Base-by-base conservation (phyloP, 768 basidiomycete genomes). In the Hericium erinaceus region DNA sequence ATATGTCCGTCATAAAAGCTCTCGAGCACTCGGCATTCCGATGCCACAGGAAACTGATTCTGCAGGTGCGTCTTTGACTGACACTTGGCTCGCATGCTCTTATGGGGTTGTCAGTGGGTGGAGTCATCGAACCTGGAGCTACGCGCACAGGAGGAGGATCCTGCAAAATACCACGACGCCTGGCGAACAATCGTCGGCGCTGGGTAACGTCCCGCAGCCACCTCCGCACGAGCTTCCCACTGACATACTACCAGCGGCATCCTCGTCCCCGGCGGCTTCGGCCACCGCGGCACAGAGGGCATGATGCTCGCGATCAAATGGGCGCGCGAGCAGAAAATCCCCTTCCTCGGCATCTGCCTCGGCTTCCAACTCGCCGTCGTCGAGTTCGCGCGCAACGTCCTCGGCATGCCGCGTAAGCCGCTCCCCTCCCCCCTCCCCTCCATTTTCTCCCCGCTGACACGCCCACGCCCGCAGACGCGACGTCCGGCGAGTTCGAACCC, bases 231-330 rank as follows among this genome's bases (percentile, higher is more conserved):
- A 9, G 53, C 12, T 59, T 11, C 51, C 9, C 18, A 37, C 58
- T 54, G 48, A 66, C 60, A 64, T 40, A 52, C 4, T 57, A 16
- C 38, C 64, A 94, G 92, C 57, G 97, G 95, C 59, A 93, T 99
- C 66, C 90, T 98, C 56, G 92, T 99, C 13, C 95, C 95, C 1
- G 97, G 95, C 52, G 95, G 95, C 11, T 99, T 99, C 68, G 95
- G 95, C 18, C 73, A 77, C 10, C 89, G 95, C 40, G 95, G 95
- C 20, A 93, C 89, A 0, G 95, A 97, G 72, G 95, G 95, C 41
- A 98, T 99, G 95, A 86, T 98, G 67, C 80, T 94, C 52, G 95
- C 95, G n/a, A 92, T 94, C 70, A 95, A 92, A 71, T 95, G 95
- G 80, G 94, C 95, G 0, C 80, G 95, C 57, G 94, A 98, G 73